Conservation (phyloP, 495 filamentous ascomycete genomes). For the Penicillium salamii region DNA sequence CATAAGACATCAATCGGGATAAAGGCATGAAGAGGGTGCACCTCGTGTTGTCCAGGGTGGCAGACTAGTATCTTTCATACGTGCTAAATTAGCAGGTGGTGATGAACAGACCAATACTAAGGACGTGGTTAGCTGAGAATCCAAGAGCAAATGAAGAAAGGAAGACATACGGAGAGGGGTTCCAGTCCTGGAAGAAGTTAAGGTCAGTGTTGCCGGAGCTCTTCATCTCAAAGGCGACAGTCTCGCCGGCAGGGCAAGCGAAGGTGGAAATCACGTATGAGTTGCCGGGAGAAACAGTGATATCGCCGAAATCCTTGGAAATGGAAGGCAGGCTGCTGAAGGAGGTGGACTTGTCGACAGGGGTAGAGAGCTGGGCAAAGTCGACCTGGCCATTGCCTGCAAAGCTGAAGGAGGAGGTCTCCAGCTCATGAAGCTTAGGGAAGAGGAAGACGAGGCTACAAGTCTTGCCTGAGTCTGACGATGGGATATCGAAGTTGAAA, state of each 20-base stretch:
- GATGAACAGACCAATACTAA: conserved; percentile 60
- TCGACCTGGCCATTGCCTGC: conserved; percentile 57
- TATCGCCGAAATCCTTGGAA: conserved; percentile 41
- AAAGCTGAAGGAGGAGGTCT: conserved; percentile 56
- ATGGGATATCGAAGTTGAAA: conserved; percentile 70
- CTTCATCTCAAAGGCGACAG: conserved; percentile 51
- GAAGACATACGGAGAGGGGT: conserved; percentile 50
- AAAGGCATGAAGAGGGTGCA: neutral
- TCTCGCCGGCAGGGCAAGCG: conserved; percentile 52
- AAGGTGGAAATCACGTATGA: conserved; percentile 55
- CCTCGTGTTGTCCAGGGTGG: neutral
- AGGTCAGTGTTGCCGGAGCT: conserved; percentile 50
- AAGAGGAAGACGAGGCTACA: conserved; percentile 68
- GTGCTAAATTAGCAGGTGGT: conserved; percentile 45
- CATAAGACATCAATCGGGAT: conserved; percentile 4
- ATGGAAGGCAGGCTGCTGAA: conserved; percentile 49
- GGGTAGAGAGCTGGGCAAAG: conserved; percentile 43
- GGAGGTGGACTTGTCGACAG: conserved; percentile 43
- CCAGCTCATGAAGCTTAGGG: conserved; percentile 49
- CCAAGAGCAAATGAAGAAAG: neutral
- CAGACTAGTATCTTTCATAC: neutral
- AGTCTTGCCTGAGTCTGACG: conserved; percentile 49
- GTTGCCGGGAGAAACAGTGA: conserved; percentile 53
- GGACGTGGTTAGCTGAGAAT: conserved; percentile 20
- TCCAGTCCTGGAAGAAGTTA: conserved; percentile 64